Conservation (phyloP, 176 grass and related monocot genomes). For the Eragrostis nindensis region DNA sequence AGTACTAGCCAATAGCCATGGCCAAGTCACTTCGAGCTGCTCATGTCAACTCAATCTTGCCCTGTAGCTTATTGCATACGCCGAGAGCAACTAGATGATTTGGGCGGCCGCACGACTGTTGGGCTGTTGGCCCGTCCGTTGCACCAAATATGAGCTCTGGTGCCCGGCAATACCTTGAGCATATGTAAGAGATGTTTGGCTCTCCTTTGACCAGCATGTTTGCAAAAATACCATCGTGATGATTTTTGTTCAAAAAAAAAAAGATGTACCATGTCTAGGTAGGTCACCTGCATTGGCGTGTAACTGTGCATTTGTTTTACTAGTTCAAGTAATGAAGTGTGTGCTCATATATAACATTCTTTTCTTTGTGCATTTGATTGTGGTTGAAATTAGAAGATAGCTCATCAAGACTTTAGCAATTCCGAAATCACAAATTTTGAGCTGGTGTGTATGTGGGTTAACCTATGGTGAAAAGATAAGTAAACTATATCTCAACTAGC, state of each 20-base stretch:
- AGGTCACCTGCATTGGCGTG: neutral
- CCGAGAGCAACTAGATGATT: too few relatives aligned
- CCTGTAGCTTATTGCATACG: too few relatives aligned
- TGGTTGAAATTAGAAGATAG: slow-evolving; percentile 28
- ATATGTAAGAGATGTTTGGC: slow-evolving; percentile 97
- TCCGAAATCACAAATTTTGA: slow-evolving; percentile 63
- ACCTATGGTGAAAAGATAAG: slow-evolving; percentile 37
- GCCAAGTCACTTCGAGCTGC: too few relatives aligned
- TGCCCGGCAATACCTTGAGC: slow-evolving; percentile 95
- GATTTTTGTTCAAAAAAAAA: neutral
- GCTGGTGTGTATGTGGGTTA: slow-evolving; percentile 61
- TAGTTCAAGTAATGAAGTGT: slow-evolving; percentile 23
- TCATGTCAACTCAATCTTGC: too few relatives aligned
- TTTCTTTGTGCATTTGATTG: neutral
- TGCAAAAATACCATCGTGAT: slow-evolving; percentile 7
- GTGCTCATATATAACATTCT: slow-evolving; percentile 2
- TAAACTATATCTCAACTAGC: slow-evolving; percentile 11
- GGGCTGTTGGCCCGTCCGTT: slow-evolving; percentile 40
- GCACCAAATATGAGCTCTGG: slow-evolving; percentile 98
- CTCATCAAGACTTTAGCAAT: slow-evolving; percentile 61
- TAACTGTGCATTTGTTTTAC: slow-evolving; percentile 21
- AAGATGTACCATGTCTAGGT: neutral
- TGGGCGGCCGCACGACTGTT: too few relatives aligned
- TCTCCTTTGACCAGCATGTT: slow-evolving; percentile 80
- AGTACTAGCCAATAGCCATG: too few relatives aligned